A percentile compares a stretch with the other conserved stretches of the same genome.
Evolutionary conservation across 306 rosid genomes (phyloP).

Genomic region (Trichosanthes cucumerina): DNA sequence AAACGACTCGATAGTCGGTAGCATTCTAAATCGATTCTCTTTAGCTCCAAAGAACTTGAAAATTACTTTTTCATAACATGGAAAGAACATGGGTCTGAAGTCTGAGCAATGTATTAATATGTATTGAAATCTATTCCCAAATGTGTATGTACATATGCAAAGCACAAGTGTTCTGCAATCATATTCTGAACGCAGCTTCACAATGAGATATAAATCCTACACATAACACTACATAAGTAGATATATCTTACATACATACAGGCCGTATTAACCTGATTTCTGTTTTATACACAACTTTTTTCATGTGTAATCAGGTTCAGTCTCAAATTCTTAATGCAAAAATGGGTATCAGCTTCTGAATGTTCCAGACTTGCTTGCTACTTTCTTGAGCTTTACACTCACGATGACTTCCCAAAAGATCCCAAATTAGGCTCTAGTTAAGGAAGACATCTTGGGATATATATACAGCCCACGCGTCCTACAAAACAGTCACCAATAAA

Average conservation of each 20-base stretch:
- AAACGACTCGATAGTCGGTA: neutral
- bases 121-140: neutral
- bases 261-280: neutral
- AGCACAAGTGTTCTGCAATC: neutral
- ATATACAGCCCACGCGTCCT: conserved; percentile 89
- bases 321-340: neutral
- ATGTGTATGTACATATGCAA: conserved; percentile 6
- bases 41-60: neutral
- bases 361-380: conserved; percentile 8
- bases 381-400: conserved; percentile 4
- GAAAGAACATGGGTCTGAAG: neutral
- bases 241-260: conserved; percentile 5
- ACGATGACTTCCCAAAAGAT: conserved; percentile 7
- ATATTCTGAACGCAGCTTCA: neutral
- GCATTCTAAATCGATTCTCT: neutral
- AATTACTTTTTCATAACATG: neutral
- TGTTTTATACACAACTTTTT: neutral
- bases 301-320: neutral
- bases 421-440: conserved; percentile 12
- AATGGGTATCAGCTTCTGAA: conserved; percentile 6
- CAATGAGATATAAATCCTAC: neutral
- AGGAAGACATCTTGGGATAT: conserved; percentile 58
- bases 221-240: neutral
- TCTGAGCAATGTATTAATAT: neutral
- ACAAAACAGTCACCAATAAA: neutral